phyloP scores from a whole-genome alignment of 345 rosid species.

The Psidium guajava region DNA sequence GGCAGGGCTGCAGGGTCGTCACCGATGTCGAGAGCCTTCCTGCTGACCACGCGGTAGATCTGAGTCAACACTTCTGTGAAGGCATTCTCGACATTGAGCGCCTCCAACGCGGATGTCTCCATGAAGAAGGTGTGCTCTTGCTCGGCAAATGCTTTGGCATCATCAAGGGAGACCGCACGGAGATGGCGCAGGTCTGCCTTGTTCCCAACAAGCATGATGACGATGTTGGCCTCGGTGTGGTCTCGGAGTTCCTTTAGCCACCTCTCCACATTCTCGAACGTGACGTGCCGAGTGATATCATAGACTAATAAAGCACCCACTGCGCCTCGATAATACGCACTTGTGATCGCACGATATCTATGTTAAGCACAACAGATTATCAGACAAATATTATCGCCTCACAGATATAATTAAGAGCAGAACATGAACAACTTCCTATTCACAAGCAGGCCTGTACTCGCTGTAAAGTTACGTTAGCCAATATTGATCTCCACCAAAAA shows the following conservation, averaged over 20 bases:
- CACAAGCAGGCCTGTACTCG: neutral
- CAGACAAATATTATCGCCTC: neutral
- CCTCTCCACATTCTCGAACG: slow-evolving; percentile 79
- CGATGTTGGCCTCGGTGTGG: slow-evolving; percentile 77
- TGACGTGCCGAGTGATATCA: slow-evolving; percentile 76
- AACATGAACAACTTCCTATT: neutral
- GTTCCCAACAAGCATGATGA: slow-evolving; percentile 89
- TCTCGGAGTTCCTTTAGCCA: slow-evolving; percentile 87
- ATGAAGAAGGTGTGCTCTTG: slow-evolving; percentile 65
- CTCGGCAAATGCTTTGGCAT: slow-evolving; percentile 58
- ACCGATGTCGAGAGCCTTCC: slow-evolving; percentile 71
- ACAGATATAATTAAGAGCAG: neutral
- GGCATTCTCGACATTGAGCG: slow-evolving; percentile 71
- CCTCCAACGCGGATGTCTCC: slow-evolving; percentile 89
- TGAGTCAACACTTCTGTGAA: slow-evolving; percentile 77
- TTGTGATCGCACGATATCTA: slow-evolving; percentile 82
- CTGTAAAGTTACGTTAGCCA: neutral
- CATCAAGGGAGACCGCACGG: slow-evolving; percentile 63
- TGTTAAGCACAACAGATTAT: neutral
- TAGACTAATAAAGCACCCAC: slow-evolving; percentile 79
- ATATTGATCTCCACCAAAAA: neutral
- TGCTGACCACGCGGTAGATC: slow-evolving; percentile 70
- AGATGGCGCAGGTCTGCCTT: slow-evolving; percentile 85
- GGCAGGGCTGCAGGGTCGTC: slow-evolving; percentile 81
- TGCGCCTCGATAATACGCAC: slow-evolving; percentile 87